Percentiles rank a stretch among this genome's conserved stretches.
phyloP scores from a whole-genome alignment of 768 basidiomycete genomes.

The Kondoa subrosea region DNA sequence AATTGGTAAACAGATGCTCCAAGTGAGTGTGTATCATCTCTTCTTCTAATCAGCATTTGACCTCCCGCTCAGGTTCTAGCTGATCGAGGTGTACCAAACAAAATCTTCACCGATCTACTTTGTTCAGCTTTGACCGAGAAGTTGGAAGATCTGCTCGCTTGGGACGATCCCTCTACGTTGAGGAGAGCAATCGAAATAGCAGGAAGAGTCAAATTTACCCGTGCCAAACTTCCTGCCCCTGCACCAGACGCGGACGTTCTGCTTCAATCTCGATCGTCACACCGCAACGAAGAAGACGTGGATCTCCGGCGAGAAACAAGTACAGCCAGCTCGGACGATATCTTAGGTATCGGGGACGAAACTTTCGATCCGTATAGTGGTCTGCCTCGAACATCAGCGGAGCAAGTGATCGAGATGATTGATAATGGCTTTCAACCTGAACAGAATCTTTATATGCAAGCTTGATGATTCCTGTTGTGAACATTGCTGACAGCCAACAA shows the following conservation, averaged over 20 bases:
- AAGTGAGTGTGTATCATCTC: no score
- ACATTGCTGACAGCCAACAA: not conserved
- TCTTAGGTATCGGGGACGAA: not conserved
- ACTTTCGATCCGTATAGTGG: not conserved
- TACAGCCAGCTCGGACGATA: not conserved
- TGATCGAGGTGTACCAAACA: not conserved
- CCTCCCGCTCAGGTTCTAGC: not conserved
- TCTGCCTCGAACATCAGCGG: not conserved
- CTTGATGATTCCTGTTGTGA: not conserved
- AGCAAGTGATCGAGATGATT: not conserved
- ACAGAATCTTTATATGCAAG: not conserved
- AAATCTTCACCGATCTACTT: not conserved
- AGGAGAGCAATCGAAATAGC: not conserved
- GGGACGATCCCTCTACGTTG: not conserved
- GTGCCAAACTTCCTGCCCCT: not conserved
- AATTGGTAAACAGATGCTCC: constrained; percentile 1
- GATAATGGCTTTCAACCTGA: not conserved
- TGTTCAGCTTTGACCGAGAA: not conserved
- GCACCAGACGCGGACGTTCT: not conserved
- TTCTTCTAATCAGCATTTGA: no score
- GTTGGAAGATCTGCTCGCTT: not conserved
- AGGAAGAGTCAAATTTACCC: not conserved
- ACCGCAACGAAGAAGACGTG: constrained; percentile 1
- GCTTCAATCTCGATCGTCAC: no score
- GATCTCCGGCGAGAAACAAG: not conserved